Conservation (phyloP, 1,284 basidiomycete genomes). For the Cutaneotrichosporon sp. region DNA sequence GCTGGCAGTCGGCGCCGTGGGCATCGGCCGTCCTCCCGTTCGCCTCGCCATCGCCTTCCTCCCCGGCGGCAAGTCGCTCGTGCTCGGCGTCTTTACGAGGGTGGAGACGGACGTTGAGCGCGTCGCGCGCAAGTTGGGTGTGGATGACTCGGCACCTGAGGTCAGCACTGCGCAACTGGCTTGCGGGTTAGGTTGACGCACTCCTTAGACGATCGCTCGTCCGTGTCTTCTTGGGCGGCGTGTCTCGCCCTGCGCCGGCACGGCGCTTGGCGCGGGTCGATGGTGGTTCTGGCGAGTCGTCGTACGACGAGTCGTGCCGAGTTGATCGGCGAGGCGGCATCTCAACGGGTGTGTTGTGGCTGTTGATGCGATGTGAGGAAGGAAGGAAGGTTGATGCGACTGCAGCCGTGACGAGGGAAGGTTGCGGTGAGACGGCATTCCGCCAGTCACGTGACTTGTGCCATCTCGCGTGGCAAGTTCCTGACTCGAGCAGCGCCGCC, state of each 20-base stretch:
- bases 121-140: not conserved
- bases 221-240: slow-evolving; percentile 6
- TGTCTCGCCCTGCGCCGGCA: not conserved
- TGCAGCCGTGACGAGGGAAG: not conserved
- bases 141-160: not conserved
- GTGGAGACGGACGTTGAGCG: not conserved
- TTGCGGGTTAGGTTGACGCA: not conserved
- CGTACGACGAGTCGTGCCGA: not conserved
- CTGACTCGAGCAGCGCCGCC: not conserved
- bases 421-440: not conserved
- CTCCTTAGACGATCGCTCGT: not conserved
- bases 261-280: not conserved
- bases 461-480: not conserved
- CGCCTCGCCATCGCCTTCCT: not conserved
- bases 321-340: not conserved
- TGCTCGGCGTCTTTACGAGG: not conserved
- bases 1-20: not conserved
- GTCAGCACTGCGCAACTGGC: not conserved
- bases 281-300: not conserved
- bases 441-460: not conserved
- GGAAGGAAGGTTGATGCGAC: too few relatives aligned
- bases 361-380: not conserved
- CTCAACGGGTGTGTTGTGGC: not conserved
- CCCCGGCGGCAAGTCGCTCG: not conserved
- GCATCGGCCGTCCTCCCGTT: not conserved